Evolutionary conservation across 768 basidiomycete genomes (phyloP).

Genomic region (Calocera viscosa): DNA sequence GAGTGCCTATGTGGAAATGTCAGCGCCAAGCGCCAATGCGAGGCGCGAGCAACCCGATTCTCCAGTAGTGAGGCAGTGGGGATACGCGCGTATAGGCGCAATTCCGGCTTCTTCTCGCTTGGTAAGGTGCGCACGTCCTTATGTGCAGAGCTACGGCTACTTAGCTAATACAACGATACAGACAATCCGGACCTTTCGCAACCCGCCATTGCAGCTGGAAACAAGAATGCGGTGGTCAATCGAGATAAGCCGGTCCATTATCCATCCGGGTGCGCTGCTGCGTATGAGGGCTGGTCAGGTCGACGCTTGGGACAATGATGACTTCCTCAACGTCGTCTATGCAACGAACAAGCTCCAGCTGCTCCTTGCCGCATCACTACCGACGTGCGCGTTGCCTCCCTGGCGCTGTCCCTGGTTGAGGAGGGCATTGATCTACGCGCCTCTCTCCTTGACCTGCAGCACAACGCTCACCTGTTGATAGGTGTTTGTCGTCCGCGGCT

Average conservation of each 20-base stretch:
- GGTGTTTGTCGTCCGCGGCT: constrained; percentile 37
- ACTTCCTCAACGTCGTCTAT: constrained; percentile 36
- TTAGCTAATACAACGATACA: no score
- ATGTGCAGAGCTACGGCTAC: no score
- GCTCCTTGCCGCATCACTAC: constrained; percentile 40
- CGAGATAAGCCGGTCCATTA: no score
- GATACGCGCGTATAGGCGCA: no score
- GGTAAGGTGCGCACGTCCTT: no score
- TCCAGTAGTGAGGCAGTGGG: no score
- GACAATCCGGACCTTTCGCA: no score
- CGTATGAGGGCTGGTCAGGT: constrained; percentile 41
- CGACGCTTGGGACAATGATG: constrained; percentile 41
- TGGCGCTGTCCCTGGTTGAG: constrained; percentile 34
- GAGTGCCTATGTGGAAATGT: no score
- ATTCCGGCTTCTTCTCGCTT: constrained; percentile 38
- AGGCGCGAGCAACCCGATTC: no score
- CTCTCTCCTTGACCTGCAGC: neutral
- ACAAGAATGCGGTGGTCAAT: no score
- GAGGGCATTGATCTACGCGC: constrained; percentile 33
- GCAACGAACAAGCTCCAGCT: constrained; percentile 41
- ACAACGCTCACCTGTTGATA: neutral
- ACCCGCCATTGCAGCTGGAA: no score
- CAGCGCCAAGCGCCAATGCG: no score
- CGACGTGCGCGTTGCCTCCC: constrained; percentile 28
- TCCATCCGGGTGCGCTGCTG: constrained; percentile 35